Base-by-base conservation (phyloP, 2,329 filamentous ascomycete genomes). In the Venturia nashicola region DNA sequence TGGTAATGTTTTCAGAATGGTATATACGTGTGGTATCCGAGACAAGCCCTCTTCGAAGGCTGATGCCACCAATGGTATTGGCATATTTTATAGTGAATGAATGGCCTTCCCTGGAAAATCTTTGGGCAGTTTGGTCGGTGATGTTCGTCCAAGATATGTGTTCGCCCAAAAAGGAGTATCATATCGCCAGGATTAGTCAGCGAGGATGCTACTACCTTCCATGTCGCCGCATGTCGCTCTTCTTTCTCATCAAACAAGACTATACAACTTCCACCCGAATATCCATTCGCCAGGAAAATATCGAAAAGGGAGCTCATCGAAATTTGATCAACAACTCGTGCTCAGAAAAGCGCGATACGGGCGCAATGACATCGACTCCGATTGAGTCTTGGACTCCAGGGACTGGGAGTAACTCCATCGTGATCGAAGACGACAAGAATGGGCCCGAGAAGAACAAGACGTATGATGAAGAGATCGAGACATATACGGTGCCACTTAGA, bases 51-150 rank as follows among this genome's bases (percentile, higher is more conserved):
- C 78, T 62, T 75, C 73, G 57, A 84, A 72, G 46, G 77, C 80
- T 71, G 83, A 76, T 55, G 77, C 75, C 67, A 86, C 75, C 65
- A 88, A 77, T 65, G 82, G 81, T 69, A 88, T 78, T 68, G 85
- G 84, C 86, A 88, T 88, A 66, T 66, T 75, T 34, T 32, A 42
- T 2, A 57, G 16, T 11, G 51, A n/a, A 8, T 36, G 16, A n/a
- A n/a, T 6, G 2, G 14, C 36, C 32, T 36, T 57, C n/a, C n/a
- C 51, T 1, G 7, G n/a, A 20, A 16, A 32, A 16, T 36, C 4
- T 36, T 3, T 8, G n/a, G n/a, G 27, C 12, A n/a, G 27, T 27
- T 27, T 27, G 4, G 27, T 20, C 40, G 27, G 14, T n/a, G 62
- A 16, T 63, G 62, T 36, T 57, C n/a, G 14, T 57, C 4, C 2